Evolutionary conservation across 495 filamentous ascomycete species (phyloP), one percentile per base, ranked within the genome.

Genomic region (Aspergillus coremiiformis): DNA sequence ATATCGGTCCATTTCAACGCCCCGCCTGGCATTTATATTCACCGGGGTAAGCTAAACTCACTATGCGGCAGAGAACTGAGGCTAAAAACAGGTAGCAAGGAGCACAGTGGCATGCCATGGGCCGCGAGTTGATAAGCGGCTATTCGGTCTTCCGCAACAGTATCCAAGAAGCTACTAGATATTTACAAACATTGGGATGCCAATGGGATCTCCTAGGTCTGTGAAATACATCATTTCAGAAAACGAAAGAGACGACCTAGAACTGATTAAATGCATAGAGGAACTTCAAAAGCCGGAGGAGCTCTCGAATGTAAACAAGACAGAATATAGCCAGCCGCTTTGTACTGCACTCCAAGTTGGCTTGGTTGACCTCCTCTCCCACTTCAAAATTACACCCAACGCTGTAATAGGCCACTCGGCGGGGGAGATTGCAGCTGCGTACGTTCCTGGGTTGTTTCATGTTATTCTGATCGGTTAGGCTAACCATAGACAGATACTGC

Each of bases 261-360:
- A 35, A 15, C 32, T 35, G 12, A 35, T 35, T 14, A 15, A n/a
- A 35, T 35, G 5, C 5, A 30, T 42, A 32, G 51, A 58, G 8
- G 51, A 54, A 15, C 12, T 58, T 1, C 4, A 39, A 32, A 39
- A 19, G 9, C 7, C 7, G 3, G 29, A 58, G 19, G 3, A 30
- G 1, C 20, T 30, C 8, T 51, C 43, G 0, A 24, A 19, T 0
- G 29, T 58, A 12, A 47, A 50, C 23, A 14, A 27, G 10, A 17
- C 51, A 1, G 26, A 39, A 17, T 49, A 37, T 21, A 46, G 37
- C 3, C 76, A 78, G 15, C 62, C 76, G 1, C 5, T 72, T 0
- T 75, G 67, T 47, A 75, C 70, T 1, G 66, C 59, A 0, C 39
- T 79, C 2, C 75, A 78, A 43, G 49, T 79, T 12, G 71, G 67